A percentile compares a stretch with the other conserved stretches of the same genome.
These are phyloP conservation scores for Debaryomyces prosopidis DNA, from an alignment of 805 yeast species.

Conservation along the genomic window DNA sequence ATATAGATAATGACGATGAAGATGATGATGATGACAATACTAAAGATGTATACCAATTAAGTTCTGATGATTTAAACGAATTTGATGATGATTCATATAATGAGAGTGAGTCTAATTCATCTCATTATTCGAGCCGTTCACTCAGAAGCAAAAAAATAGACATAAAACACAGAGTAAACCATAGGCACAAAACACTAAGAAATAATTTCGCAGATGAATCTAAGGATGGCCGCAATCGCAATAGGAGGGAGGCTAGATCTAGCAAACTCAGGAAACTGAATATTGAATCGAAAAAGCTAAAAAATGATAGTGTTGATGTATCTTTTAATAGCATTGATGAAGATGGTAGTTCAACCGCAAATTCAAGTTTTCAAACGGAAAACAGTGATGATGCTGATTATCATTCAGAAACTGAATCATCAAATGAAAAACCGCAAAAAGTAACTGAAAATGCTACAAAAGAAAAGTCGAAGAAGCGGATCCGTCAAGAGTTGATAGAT, in stretches of 20 bases:
- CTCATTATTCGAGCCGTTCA: not conserved
- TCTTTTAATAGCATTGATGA: not conserved
- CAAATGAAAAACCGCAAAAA: not conserved
- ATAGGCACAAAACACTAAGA: not conserved
- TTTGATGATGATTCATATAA: not conserved
- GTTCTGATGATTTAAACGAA: conserved; percentile 1
- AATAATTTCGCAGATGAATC: not conserved
- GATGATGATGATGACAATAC: not conserved
- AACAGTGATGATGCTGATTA: conserved; percentile 1
- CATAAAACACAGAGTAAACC: not conserved
- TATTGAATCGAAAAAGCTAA: too few relatives aligned
- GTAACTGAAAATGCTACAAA: not conserved
- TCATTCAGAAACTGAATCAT: not conserved
- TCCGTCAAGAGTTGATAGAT: not conserved
- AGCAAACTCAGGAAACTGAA: too few relatives aligned
- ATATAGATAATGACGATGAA: not conserved
- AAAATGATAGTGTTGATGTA: not conserved
- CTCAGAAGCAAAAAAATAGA: too few relatives aligned
- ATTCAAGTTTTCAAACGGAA: not conserved
- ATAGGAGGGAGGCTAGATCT: not conserved
- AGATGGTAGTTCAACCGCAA: not conserved
- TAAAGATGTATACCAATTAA: not conserved
- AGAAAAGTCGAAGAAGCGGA: not conserved
- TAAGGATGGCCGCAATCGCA: not conserved
- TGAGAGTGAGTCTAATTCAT: not conserved